Percentiles rank a stretch among this genome's conserved stretches.
Conservation (phyloP, 2,329 filamentous ascomycete species). For the Colletotrichum gigasporum region DNA sequence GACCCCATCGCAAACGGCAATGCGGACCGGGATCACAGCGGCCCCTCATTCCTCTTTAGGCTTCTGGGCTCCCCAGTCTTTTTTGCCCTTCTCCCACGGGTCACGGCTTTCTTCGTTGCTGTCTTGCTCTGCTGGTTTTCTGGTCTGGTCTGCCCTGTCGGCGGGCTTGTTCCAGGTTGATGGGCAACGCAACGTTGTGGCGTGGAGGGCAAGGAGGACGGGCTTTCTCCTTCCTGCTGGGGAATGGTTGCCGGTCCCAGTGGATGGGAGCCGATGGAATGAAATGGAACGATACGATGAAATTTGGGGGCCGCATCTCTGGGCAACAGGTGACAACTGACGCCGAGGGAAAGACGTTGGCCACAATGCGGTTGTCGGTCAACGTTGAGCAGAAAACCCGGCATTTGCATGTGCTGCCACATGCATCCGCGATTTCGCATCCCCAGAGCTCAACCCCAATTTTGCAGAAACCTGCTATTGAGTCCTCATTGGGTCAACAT, state of each 20-base stretch:
- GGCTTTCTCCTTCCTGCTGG: slow-evolving; percentile 10
- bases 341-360: background rate
- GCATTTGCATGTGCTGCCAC: background rate
- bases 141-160: background rate
- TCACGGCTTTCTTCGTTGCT: background rate
- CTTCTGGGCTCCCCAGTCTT: background rate
- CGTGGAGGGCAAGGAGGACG: background rate
- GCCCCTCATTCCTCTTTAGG: slow-evolving; percentile 16
- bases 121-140: background rate
- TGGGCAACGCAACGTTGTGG: slow-evolving; percentile 28
- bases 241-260: slow-evolving; percentile 12
- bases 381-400: background rate
- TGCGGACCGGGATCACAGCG: background rate
- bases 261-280: slow-evolving; percentile 16
- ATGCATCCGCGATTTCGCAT: background rate
- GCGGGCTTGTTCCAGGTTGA: slow-evolving; percentile 13
- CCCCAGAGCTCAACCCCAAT: background rate
- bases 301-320: slow-evolving; percentile 4
- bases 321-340: background rate
- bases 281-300: slow-evolving; percentile 19
- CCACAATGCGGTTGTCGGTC: background rate
- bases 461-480: background rate
- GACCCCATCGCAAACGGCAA: background rate
- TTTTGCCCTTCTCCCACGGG: background rate
- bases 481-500: background rate